Percentiles rank a stretch among this genome's conserved stretches.
Conservation (phyloP, 1,284 basidiomycete species). For the Pseudozyma flocculosa region DNA sequence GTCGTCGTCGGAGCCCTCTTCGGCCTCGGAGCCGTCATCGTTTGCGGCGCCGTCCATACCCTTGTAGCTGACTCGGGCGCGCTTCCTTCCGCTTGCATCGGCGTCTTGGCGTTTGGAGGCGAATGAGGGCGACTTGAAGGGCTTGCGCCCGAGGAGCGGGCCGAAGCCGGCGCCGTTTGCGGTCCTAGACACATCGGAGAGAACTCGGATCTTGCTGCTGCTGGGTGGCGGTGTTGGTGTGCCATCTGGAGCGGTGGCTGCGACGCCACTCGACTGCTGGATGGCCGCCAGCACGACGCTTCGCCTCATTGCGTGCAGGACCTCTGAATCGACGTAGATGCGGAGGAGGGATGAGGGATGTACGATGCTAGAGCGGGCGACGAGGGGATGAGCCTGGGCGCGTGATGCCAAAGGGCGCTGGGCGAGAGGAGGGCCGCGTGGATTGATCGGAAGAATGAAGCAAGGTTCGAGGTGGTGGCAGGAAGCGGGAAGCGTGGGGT, state of each 20-base stretch:
- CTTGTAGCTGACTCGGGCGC: conserved; percentile 51
- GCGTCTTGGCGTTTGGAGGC: conserved; percentile 27
- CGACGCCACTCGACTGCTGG: not conserved
- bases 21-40: conserved; percentile 34
- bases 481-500: too few relatives aligned
- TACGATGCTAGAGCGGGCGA: too few relatives aligned
- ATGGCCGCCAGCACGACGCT: conserved; percentile 1
- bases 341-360: too few relatives aligned
- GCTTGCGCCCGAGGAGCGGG: conserved; percentile 43
- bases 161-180: conserved; percentile 50
- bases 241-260: too few relatives aligned
- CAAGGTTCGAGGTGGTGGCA: too few relatives aligned
- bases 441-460: too few relatives aligned
- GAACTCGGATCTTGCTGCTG: not conserved
- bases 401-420: too few relatives aligned
- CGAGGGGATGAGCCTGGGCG: too few relatives aligned
- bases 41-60: conserved; percentile 43
- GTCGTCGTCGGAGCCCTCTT: conserved; percentile 16
- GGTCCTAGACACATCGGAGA: conserved; percentile 24
- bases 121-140: conserved; percentile 51
- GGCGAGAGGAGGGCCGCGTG: too few relatives aligned
- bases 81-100: conserved; percentile 35
- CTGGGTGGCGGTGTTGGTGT: not conserved
- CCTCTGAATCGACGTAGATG: too few relatives aligned
- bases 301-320: not conserved